phyloP scores from a whole-genome alignment of 2,329 filamentous ascomycete genomes.

The Aspergillus arachidicola region DNA sequence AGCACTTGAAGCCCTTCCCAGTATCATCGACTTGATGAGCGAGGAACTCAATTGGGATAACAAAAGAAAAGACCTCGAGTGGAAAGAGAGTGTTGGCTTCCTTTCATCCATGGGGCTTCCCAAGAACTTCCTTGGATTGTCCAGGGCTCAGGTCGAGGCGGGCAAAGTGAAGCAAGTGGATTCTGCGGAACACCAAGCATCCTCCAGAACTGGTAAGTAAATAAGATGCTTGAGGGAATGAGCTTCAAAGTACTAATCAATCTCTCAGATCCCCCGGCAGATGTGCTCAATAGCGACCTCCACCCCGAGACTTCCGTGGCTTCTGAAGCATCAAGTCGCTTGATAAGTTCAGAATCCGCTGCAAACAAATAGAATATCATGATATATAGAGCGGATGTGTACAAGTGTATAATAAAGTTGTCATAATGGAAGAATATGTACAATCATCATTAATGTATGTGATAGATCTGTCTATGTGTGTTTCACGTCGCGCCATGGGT shows the following conservation, averaged over 20 bases:
- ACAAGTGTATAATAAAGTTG: constrained; percentile 19
- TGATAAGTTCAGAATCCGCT: constrained; percentile 44
- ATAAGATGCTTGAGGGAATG: neutral
- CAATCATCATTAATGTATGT: neutral
- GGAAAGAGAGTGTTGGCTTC: constrained; percentile 68
- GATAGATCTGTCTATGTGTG: neutral
- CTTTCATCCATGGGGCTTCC: constrained; percentile 65
- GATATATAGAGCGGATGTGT: constrained; percentile 24
- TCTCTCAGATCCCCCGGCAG: constrained; percentile 19
- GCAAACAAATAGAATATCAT: constrained; percentile 51
- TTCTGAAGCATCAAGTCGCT: constrained; percentile 44
- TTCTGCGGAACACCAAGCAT: constrained; percentile 43
- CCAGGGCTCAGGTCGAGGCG: constrained; percentile 61
- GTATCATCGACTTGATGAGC: constrained; percentile 85
- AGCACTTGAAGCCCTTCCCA: constrained; percentile 80
- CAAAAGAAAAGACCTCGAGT: constrained; percentile 74
- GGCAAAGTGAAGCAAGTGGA: constrained; percentile 53
- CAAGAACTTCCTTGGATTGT: constrained; percentile 58
- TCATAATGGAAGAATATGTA: neutral
- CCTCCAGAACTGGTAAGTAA: constrained; percentile 45
- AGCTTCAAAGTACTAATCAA: neutral
- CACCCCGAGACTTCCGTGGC: constrained; percentile 27
- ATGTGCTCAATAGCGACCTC: constrained; percentile 49
- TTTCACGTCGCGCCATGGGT: neutral
- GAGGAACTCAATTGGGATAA: constrained; percentile 79